Percentiles rank a stretch among this genome's conserved stretches.
These are phyloP conservation scores for Verticillium longisporum DNA, from an alignment of 2,329 filamentous ascomycete genomes.

Conservation along the genomic window DNA sequence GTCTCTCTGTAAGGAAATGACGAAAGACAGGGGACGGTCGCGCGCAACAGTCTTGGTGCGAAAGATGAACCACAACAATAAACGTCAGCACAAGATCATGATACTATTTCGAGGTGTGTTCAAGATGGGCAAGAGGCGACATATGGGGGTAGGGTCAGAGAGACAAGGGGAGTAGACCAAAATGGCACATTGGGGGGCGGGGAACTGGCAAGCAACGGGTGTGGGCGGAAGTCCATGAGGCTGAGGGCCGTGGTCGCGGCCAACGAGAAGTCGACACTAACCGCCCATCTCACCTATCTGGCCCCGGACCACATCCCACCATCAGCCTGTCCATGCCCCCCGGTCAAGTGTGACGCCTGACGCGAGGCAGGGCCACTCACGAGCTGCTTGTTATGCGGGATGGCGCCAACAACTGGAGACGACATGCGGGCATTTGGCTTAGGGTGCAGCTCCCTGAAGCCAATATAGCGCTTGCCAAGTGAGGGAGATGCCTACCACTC, in stretches of 20 bases:
- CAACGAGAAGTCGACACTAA: conserved; percentile 1
- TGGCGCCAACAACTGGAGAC: neutral
- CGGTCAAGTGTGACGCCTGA: neutral
- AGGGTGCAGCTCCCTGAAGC: neutral
- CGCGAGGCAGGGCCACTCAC: neutral
- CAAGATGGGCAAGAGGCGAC: neutral
- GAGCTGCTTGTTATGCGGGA: neutral
- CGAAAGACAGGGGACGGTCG: neutral
- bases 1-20: neutral
- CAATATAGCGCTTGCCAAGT: too few relatives aligned
- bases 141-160: neutral
- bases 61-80: neutral
- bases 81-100: neutral
- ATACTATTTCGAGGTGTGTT: neutral
- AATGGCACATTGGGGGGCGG: neutral
- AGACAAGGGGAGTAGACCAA: neutral
- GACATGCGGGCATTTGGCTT: neutral
- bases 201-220: neutral
- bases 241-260: neutral
- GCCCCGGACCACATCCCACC: neutral
- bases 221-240: neutral
- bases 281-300: neutral
- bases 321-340: neutral
- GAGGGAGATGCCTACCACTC: too few relatives aligned
- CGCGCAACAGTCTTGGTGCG: neutral